Evolutionary conservation across 331 rosid species (phyloP).

Genomic region (Acacia concinna): DNA sequence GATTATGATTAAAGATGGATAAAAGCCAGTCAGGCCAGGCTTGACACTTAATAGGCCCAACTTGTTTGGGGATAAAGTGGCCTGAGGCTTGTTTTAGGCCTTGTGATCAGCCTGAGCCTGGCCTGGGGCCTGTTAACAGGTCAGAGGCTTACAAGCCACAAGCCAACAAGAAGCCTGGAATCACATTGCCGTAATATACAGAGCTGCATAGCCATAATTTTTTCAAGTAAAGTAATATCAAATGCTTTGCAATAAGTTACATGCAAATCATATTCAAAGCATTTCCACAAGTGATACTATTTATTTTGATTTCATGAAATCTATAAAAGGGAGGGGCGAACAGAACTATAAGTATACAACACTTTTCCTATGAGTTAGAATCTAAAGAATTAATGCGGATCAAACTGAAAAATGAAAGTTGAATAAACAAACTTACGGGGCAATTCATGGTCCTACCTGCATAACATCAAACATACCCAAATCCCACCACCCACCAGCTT

Average conservation of each 20-base stretch:
- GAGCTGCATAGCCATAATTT: neutral
- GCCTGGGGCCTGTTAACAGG: too few species aligned
- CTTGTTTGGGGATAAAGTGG: too few species aligned
- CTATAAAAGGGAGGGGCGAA: neutral
- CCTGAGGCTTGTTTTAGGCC: too few species aligned
- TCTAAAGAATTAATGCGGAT: neutral
- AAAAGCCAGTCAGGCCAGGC: too few species aligned
- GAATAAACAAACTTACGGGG: neutral
- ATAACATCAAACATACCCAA: constrained; percentile 99
- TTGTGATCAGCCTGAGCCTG: too few species aligned
- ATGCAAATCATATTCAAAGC: neutral
- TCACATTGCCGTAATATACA: neutral
- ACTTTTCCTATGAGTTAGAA: neutral
- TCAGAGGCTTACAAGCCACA: too few species aligned
- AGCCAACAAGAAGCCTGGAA: too few species aligned
- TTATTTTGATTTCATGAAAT: too few species aligned
- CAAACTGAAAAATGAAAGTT: neutral
- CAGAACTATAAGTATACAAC: neutral
- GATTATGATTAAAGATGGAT: too few species aligned
- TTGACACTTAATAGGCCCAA: too few species aligned
- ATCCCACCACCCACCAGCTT: constrained; percentile 99
- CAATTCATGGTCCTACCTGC: constrained; percentile 62
- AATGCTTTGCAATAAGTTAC: neutral
- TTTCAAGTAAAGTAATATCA: neutral
- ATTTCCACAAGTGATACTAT: neutral